Percentiles rank a stretch among this genome's conserved stretches.
phyloP scores from a whole-genome alignment of 371 early-diverging fungal genomes.

The Mortierella sp. region DNA sequence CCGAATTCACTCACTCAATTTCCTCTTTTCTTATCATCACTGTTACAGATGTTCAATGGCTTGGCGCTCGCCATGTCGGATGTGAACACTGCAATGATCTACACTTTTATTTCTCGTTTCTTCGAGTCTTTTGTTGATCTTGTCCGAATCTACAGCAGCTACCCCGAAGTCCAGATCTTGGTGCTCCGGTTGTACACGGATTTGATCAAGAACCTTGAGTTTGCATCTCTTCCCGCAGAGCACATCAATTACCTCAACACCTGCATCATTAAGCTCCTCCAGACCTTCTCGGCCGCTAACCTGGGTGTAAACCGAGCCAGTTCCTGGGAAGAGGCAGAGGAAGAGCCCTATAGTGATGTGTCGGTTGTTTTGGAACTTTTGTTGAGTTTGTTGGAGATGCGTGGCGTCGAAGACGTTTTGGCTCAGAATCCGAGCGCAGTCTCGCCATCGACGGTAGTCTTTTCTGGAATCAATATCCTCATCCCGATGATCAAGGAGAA shows the following conservation, averaged over 20 bases:
- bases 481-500: slow-evolving; percentile 77
- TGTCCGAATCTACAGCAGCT: slow-evolving; percentile 70
- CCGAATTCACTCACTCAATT: too few relatives aligned
- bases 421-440: slow-evolving; percentile 32
- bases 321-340: slow-evolving; percentile 68
- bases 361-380: slow-evolving; percentile 69
- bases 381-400: slow-evolving; percentile 51
- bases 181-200: slow-evolving; percentile 68
- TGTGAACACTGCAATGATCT: slow-evolving; percentile 69
- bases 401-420: slow-evolving; percentile 39
- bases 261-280: slow-evolving; percentile 28
- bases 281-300: slow-evolving; percentile 39
- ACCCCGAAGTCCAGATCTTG: slow-evolving; percentile 71
- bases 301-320: slow-evolving; percentile 63
- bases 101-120: slow-evolving; percentile 65
- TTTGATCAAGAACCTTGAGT: slow-evolving; percentile 67
- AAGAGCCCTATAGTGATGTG: slow-evolving; percentile 76
- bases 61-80: slow-evolving; percentile 77
- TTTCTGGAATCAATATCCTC: slow-evolving; percentile 73
- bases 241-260: slow-evolving; percentile 38
- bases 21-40: too few relatives aligned
- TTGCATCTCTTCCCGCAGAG: slow-evolving; percentile 18
- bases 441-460: slow-evolving; percentile 74
- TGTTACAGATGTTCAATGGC: slow-evolving; percentile 76
- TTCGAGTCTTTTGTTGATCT: slow-evolving; percentile 74